These are phyloP conservation scores for Cenchrus purpureus DNA, from an alignment of 176 grass and related monocot genomes.

Conservation along the genomic window DNA sequence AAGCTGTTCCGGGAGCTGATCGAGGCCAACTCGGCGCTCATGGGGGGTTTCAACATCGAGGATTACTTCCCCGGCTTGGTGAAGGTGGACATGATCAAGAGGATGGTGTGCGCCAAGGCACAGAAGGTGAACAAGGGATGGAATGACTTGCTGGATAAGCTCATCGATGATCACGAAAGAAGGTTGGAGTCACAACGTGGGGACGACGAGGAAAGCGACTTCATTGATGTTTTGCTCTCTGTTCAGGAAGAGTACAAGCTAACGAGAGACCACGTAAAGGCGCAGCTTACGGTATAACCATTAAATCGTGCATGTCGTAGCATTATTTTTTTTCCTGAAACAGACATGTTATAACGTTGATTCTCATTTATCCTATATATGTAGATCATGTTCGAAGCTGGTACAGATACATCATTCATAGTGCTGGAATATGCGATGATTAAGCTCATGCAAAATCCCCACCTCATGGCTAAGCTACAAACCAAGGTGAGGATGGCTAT, in stretches of 20 bases:
- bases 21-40: neutral
- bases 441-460: constrained; percentile 1
- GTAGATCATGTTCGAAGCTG: neutral
- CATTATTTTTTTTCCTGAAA: neutral
- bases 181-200: neutral
- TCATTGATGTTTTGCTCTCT: constrained; percentile 1
- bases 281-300: neutral
- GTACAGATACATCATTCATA: constrained; percentile 9
- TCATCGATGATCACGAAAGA: neutral
- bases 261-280: neutral
- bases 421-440: neutral
- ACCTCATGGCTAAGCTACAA: neutral
- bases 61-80: neutral
- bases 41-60: neutral
- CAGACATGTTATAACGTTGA: neutral
- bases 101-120: neutral
- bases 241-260: neutral
- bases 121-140: neutral
- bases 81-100: neutral
- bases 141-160: neutral
- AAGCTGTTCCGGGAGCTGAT: neutral
- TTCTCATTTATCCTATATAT: neutral
- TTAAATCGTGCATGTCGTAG: neutral
- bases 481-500: neutral
- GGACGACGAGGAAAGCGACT: neutral